Percentiles rank a stretch among this genome's conserved stretches.
Conservation (phyloP, 1,139 yeast genomes). For the Geotrichum citri-aurantii region DNA sequence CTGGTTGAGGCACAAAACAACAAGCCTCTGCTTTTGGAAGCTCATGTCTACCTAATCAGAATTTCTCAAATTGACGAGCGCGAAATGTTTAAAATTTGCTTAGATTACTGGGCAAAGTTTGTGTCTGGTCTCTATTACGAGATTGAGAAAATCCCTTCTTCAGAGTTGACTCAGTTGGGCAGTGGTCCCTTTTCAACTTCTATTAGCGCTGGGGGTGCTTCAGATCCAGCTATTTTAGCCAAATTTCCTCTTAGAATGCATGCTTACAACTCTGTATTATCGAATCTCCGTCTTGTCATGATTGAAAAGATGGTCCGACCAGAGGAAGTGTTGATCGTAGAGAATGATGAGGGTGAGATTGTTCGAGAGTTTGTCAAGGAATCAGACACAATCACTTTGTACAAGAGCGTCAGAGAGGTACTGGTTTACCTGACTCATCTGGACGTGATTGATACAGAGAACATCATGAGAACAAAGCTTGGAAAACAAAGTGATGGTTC, state of each 20-base stretch:
- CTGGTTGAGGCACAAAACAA: conserved; percentile 63
- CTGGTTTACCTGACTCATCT: conserved; percentile 91
- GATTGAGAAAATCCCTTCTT: conserved; percentile 70
- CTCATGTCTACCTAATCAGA: conserved; percentile 77
- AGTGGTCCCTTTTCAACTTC: conserved; percentile 36
- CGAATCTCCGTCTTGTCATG: conserved; percentile 79
- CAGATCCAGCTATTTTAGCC: conserved; percentile 72
- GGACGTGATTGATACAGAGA: conserved; percentile 90
- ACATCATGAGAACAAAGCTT: conserved; percentile 85
- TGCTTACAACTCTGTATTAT: conserved; percentile 65
- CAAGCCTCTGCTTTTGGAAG: conserved; percentile 57
- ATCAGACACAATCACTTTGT: conserved; percentile 90
- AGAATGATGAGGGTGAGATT: conserved; percentile 98
- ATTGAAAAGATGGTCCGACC: conserved; percentile 98
- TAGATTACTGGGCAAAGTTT: conserved; percentile 88
- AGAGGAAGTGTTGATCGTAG: conserved; percentile 93
- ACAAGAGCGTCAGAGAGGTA: conserved; percentile 93
- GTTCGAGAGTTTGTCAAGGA: conserved; percentile 96
- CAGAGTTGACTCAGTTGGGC: conserved; percentile 63
- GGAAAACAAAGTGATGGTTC: conserved; percentile 90
- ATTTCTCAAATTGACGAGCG: conserved; percentile 90
- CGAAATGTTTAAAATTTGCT: conserved; percentile 88
- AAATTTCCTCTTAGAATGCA: conserved; percentile 82
- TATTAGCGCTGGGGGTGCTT: conserved; percentile 62
- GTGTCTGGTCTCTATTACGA: conserved; percentile 79